Evolutionary conservation across 768 basidiomycete genomes (phyloP), one percentile per base, ranked within the genome.

Genomic region (Amanita phalloides): DNA sequence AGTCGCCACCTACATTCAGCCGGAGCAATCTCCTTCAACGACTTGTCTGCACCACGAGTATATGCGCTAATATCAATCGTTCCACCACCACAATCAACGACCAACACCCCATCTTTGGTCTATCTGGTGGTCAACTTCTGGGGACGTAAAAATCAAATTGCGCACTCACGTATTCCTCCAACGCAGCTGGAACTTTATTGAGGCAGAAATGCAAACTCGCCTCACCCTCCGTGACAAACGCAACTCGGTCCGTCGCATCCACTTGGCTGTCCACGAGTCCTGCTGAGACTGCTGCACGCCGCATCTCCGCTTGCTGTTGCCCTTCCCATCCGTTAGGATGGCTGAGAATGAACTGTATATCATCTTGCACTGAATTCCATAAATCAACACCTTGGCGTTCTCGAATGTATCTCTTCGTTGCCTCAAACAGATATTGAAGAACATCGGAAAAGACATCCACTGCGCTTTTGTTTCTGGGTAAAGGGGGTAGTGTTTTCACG

Each of bases 281-380:
- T 0, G 71, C 79, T 23, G 63, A 30, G 3, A 70, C 59, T 0
- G 75, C 77, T 0, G 79, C 79, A 11, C 61, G 57, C 9, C 78
- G 71, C 61, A 80, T 71, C 53, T 70, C 64, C 3, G 57, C 65
- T 55, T 80, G 79, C 52, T 81, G 78, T 1, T 58, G 60, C 1
- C 76, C 75, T 57, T 73, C 77, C 76, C 79, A 81, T 0, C 75
- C 77, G 51, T 80, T 80, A 7, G 79, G 78, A 55, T 79, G 78
- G 1, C 69, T 69, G n/a, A 81, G 64, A 11, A 81, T 66, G 53
- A 72, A 74, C 36, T 74, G 68, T 21, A 73, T 68, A 13, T 57
- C 61, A 23, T 67, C 56, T 54, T 68, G 63, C 8, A 75, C 52
- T 9, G 70, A 69, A 13, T 53, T 57, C 76, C 73, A 75, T 6